A percentile compares a stretch with the other conserved stretches of the same genome.
Evolutionary conservation across 2,329 filamentous ascomycete species (phyloP).

Genomic region (Phoma herbarum): DNA sequence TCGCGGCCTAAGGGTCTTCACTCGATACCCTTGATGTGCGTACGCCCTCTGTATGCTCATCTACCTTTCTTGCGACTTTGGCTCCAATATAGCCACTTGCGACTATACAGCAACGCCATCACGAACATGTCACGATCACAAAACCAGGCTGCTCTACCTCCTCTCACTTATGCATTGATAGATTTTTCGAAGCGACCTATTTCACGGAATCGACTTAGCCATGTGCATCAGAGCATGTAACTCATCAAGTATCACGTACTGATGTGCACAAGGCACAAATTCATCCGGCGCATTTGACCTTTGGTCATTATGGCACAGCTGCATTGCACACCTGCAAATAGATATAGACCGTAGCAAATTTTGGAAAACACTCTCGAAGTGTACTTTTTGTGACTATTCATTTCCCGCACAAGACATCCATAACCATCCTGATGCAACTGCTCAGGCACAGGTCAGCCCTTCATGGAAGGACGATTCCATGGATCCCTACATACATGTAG

Average conservation of each 20-base stretch:
- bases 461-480: too few species aligned
- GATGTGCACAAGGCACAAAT: neutral
- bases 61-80: neutral
- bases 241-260: neutral
- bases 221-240: neutral
- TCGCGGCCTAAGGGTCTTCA: neutral
- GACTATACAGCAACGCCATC: neutral
- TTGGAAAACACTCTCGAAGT: neutral
- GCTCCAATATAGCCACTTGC: neutral
- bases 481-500: too few species aligned
- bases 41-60: neutral
- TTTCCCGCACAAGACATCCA: neutral
- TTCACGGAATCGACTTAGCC: neutral
- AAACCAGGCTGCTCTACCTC: neutral
- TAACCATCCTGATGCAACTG: neutral
- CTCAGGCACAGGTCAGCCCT: neutral
- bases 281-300: neutral
- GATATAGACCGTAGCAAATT: neutral
- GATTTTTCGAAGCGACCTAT: neutral
- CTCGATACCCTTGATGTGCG: slow-evolving; percentile 1
- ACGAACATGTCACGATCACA: neutral
- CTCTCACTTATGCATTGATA: neutral
- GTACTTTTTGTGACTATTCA: neutral
- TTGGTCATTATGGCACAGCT: neutral
- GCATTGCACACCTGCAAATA: neutral